Evolutionary conservation across 108 stramenopile genomes (phyloP), one percentile per base, ranked within the genome.

Genomic region (Discostella stelligeroides): DNA sequence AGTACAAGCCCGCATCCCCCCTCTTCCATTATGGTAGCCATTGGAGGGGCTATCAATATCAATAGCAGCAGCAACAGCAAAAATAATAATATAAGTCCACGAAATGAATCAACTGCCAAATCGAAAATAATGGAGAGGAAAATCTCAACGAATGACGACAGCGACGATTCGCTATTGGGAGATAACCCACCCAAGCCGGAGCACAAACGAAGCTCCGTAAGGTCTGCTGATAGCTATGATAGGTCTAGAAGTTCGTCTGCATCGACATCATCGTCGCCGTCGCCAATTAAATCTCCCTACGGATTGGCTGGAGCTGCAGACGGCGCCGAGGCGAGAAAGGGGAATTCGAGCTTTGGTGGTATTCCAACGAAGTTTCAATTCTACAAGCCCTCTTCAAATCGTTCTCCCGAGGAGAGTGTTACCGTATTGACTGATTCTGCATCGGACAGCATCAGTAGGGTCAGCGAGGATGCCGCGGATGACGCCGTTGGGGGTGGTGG

Each of bases 171-270:
- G 17, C 59, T 49, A 24, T 56, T 17, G 13, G 14, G 58, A 4
- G 48, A 70, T 42, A 39, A 42, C 7, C 51, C 66, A 29, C 53
- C 66, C 15, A 50, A 50, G 10, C 53, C 66, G 21, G 66, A 66
- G 41, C 51, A 51, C 21, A 66, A 55, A 14, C 40, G 40, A 27
- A 28, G 51, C 42, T 55, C 66, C 6, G 34, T 34, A 6, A 34
- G 34, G 9, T 17, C 23, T n/a, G n/a, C n/a, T n/a, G n/a, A n/a
- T n/a, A n/a, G n/a, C n/a, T n/a, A n/a, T n/a, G 66, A 51, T 17
- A 6, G 20, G 21, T 0, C 20, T 41, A 39, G 14, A 15, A 60
- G 1, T 20, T 39, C 59, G 0, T 18, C 59, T 40, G 14, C 29
- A 23, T 57, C 29, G 14, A 27, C 37, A 20, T 8, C 21, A 40